Evolutionary conservation across 352 stramenopile species (phyloP), one percentile per base, ranked within the genome.

Genomic region (Phytophthora fragariae): DNA sequence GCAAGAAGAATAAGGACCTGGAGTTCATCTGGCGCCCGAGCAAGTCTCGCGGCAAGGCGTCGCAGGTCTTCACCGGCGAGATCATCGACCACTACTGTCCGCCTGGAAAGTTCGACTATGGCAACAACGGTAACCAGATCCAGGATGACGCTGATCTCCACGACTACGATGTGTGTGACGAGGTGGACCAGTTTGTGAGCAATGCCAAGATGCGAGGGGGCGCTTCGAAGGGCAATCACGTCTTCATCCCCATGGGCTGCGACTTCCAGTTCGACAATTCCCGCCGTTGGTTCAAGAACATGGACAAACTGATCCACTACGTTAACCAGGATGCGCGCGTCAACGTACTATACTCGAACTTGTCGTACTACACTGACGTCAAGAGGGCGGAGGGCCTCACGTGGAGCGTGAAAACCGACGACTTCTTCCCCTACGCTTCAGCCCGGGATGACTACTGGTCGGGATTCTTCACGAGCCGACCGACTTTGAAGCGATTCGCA

Each of bases 391-490:
- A 98, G 70, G 80, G 80, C 12, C 68, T 93, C 2, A 83, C 81
- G 7, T 98, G 83, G 87, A 82, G 82, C 41, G 80, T 97, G 27
- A 99, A 99, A 75, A 95, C 85, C 4, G 97, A 99, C 54, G 98
- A 99, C 68, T 99, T 99, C 68, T 98, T 99, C 64, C 98, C 98
- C 2, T 99, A 99, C 72, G 90, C 83, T 2, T 97, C 98, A 46
- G 90, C 88, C 44, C 80, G 88, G 44, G 83, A 99, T 70, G 94
- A 95, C 50, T 99, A 98, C 79, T 99, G 98, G 88, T 84, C 96
- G 10, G 97, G 98, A 1, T 99, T 98, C 79, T 99, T 99, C 77
- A n/a, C n/a, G n/a, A n/a, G n/a, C n/a, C n/a, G n/a, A n/a, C n/a
- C n/a, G n/a, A n/a, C n/a, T n/a, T n/a, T n/a, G 2, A 99, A 99